Percentiles rank a stretch among this genome's conserved stretches.
These are phyloP conservation scores for Nicotiana knightiana DNA, from an alignment of 257 asterid species.

Conservation along the genomic window DNA sequence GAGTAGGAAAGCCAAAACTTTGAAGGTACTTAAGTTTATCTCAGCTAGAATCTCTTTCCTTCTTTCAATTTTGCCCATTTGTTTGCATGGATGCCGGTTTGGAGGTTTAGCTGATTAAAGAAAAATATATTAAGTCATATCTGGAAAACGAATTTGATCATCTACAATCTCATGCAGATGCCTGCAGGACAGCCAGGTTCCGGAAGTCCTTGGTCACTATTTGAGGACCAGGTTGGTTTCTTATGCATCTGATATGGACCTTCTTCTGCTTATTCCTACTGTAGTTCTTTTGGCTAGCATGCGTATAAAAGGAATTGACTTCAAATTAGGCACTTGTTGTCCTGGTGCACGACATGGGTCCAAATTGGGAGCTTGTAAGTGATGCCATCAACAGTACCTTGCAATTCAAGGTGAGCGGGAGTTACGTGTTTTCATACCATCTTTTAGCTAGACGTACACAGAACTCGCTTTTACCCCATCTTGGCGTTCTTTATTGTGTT, in stretches of 20 bases:
- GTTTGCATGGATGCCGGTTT: neutral
- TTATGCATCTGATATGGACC: neutral
- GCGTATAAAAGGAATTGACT: neutral
- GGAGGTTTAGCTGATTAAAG: neutral
- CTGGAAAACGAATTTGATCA: constrained; percentile 12
- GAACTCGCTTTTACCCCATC: neutral
- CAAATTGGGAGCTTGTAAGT: constrained; percentile 96
- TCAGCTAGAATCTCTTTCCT: neutral
- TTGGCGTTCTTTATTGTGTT: neutral
- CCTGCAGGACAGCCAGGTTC: constrained; percentile 58
- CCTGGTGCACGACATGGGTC: constrained; percentile 94
- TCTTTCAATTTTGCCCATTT: neutral
- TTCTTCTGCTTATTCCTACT: neutral
- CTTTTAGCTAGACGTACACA: neutral
- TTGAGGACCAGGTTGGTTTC: constrained; percentile 79
- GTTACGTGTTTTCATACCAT: neutral
- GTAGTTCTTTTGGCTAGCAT: neutral
- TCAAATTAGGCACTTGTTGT: constrained; percentile 86
- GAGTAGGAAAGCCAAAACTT: constrained; percentile 52
- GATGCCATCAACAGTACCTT: constrained; percentile 87
- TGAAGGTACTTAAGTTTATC: constrained; percentile 44
- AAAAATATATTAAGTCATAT: neutral
- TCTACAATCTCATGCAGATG: constrained; percentile 47
- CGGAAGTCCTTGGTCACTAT: constrained; percentile 78
- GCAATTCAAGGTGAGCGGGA: constrained; percentile 76